phyloP scores from a whole-genome alignment of 495 filamentous ascomycete genomes.

The Annulohypoxylon bovei region DNA sequence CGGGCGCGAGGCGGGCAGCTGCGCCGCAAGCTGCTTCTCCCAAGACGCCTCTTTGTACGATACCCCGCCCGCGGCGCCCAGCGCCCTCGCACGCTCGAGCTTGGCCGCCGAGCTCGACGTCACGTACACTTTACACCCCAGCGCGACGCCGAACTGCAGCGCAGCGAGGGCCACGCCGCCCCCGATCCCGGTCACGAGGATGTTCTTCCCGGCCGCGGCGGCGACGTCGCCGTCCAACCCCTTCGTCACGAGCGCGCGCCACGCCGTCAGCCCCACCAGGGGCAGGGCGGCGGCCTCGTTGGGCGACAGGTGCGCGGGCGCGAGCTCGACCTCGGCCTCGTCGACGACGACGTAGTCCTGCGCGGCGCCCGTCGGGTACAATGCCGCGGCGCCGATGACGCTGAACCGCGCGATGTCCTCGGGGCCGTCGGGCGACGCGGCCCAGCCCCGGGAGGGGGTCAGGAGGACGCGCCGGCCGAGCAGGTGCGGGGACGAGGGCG shows the following conservation, averaged over 20 bases:
- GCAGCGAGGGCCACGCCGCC: conserved; percentile 79
- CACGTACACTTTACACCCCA: conserved; percentile 74
- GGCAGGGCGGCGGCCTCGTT: conserved; percentile 84
- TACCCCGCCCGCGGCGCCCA: conserved; percentile 77
- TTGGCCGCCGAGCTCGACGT: conserved; percentile 73
- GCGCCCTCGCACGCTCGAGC: conserved; percentile 66
- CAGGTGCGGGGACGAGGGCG: conserved; percentile 62
- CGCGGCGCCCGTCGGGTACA: conserved; percentile 71
- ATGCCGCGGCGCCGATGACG: conserved; percentile 77
- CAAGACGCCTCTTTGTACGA: conserved; percentile 71
- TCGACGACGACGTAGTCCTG: conserved; percentile 76
- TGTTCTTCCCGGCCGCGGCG: conserved; percentile 69
- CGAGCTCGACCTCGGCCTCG: conserved; percentile 75
- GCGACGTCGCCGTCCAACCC: conserved; percentile 68
- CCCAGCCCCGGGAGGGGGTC: conserved; percentile 80
- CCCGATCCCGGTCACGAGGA: conserved; percentile 81
- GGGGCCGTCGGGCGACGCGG: conserved; percentile 72
- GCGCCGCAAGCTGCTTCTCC: conserved; percentile 70
- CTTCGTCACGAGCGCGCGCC: conserved; percentile 83
- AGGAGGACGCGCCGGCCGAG: conserved; percentile 75
- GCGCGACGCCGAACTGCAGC: conserved; percentile 74
- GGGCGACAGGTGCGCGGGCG: conserved; percentile 74
- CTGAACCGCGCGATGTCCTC: conserved; percentile 68
- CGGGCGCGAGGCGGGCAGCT: conserved; percentile 66
- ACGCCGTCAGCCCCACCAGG: conserved; percentile 84